phyloP scores from a whole-genome alignment of 1,139 yeast species.

The Taphrina betulina region DNA sequence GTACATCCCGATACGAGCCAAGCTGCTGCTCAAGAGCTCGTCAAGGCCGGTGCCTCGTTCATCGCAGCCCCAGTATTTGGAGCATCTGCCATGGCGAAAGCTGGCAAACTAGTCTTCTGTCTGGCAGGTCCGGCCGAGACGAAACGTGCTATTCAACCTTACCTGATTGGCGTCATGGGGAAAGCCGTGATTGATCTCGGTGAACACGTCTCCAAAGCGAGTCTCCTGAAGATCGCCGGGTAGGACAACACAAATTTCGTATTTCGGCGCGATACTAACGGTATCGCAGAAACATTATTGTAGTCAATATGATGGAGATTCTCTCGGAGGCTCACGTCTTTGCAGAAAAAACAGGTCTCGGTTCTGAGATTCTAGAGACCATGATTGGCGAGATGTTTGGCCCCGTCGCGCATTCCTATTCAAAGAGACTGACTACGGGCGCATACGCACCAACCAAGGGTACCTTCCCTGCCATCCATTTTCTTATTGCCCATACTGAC shows the following conservation, averaged over 20 bases:
- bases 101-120: slow-evolving; percentile 40
- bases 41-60: slow-evolving; percentile 39
- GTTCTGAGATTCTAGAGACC: slow-evolving; percentile 34
- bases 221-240: slow-evolving; percentile 42
- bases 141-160: slow-evolving; percentile 39
- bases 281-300: slow-evolving; percentile 41
- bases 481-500: no score
- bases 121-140: slow-evolving; percentile 40
- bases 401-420: no score
- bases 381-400: slow-evolving; percentile 36
- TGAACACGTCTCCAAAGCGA: slow-evolving; percentile 40
- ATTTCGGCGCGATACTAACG: no score
- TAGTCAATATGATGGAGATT: slow-evolving; percentile 41
- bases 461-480: no score
- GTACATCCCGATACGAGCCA: slow-evolving; percentile 42
- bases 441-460: no score
- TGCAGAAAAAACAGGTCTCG: slow-evolving; percentile 41
- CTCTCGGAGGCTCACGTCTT: slow-evolving; percentile 41
- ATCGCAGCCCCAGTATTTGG: slow-evolving; percentile 43
- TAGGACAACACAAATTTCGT: no score
- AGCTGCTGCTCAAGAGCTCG: slow-evolving; percentile 33
- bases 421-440: no score
- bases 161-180: slow-evolving; percentile 41
- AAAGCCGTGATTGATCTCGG: slow-evolving; percentile 39
- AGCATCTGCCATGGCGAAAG: slow-evolving; percentile 41